A percentile compares a stretch with the other conserved stretches of the same genome.
phyloP scores from a whole-genome alignment of 116 monocot genomes.

The Phalaenopsis hybrid region DNA sequence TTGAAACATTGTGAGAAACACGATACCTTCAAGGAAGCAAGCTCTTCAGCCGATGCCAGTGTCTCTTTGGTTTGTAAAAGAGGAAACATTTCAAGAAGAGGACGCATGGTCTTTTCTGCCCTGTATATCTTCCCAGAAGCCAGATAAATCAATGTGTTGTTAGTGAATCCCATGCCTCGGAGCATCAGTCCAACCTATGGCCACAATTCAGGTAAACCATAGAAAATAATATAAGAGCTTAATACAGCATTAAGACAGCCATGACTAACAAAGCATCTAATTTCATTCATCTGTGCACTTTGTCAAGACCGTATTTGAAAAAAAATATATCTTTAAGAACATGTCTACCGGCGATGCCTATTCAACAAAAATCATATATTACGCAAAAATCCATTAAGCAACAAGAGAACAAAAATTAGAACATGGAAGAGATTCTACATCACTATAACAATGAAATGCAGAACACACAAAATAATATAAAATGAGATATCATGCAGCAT shows the following conservation, averaged over 20 bases:
- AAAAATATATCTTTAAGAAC: neutral
- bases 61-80: slow-evolving; percentile 87
- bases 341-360: neutral
- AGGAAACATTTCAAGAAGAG: slow-evolving; percentile 92
- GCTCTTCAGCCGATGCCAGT: slow-evolving; percentile 76
- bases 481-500: too few species aligned
- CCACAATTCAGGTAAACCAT: neutral
- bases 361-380: neutral
- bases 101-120: slow-evolving; percentile 70
- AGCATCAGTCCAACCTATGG: slow-evolving; percentile 90
- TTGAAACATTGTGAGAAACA: neutral
- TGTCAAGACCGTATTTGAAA: neutral
- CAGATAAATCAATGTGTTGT: slow-evolving; percentile 72
- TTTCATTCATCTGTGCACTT: neutral
- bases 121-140: slow-evolving; percentile 91
- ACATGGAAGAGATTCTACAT: neutral
- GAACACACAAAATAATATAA: too few species aligned
- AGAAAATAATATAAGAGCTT: neutral
- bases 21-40: slow-evolving; percentile 76
- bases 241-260: neutral
- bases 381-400: neutral
- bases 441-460: neutral
- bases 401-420: neutral
- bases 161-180: slow-evolving; percentile 87
- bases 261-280: neutral